Evolutionary conservation across 2,329 filamentous ascomycete species (phyloP).

Genomic region (Fusarium sarcochroum): DNA sequence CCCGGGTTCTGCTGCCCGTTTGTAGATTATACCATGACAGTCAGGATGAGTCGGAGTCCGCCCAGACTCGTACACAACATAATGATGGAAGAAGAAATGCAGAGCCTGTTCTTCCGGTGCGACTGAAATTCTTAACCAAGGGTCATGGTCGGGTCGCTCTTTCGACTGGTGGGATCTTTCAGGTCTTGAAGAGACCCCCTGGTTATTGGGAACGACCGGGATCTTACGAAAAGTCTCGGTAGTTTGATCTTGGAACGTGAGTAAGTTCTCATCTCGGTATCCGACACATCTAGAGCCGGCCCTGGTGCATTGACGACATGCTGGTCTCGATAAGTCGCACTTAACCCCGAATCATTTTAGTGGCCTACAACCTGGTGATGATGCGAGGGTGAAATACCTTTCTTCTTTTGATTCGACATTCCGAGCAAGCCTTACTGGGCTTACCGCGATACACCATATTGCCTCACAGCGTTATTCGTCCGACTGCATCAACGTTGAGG

Average conservation of each 20-base stretch:
- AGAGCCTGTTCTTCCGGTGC: background rate
- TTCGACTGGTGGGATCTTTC: background rate
- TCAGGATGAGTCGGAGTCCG: background rate
- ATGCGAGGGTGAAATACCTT: background rate
- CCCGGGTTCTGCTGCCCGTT: background rate
- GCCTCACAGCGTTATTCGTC: background rate
- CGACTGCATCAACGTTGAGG: background rate
- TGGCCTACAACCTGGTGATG: no score
- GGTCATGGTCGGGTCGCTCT: background rate
- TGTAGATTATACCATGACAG: background rate
- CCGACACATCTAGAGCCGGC: background rate
- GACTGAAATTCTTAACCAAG: background rate
- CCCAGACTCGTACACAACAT: background rate
- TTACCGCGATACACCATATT: slow-evolving; percentile 2
- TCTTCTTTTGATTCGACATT: background rate
- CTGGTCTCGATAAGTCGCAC: background rate
- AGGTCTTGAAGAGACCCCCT: no score
- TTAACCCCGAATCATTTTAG: background rate
- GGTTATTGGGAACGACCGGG: background rate
- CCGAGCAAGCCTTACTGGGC: background rate
- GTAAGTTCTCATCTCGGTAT: background rate
- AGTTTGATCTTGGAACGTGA: background rate
- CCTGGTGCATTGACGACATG: background rate
- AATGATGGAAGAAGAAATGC: background rate
- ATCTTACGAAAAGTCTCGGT: background rate